phyloP scores from a whole-genome alignment of 208 protist genomes.

The Trypanosoma boissoni region DNA sequence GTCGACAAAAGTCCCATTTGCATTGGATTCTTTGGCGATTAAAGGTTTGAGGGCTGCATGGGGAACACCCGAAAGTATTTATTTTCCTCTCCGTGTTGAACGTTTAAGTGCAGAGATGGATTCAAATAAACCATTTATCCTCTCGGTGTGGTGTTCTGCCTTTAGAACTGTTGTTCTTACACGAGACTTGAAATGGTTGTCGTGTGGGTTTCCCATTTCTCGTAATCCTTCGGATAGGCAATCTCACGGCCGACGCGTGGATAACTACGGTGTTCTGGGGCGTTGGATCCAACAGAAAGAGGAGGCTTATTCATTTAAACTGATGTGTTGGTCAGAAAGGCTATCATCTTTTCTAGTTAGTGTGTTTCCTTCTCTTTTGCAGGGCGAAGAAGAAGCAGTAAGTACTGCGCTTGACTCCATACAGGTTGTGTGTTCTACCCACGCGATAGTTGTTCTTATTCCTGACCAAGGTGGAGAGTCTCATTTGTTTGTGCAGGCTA shows the following conservation, averaged over 20 bases:
- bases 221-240: conserved; percentile 7
- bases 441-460: conserved; percentile 14
- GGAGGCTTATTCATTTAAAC: conserved; percentile 18
- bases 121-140: conserved; percentile 21
- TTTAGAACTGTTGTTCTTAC: conserved; percentile 33
- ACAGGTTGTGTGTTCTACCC: conserved; percentile 6
- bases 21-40: conserved; percentile 52
- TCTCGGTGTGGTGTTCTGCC: conserved; percentile 26
- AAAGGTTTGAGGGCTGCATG: conserved; percentile 56
- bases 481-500: conserved; percentile 23
- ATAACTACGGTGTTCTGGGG: conserved; percentile 48
- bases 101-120: conserved; percentile 49
- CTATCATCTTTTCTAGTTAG: conserved; percentile 16
- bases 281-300: conserved; percentile 24
- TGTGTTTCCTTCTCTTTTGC: conserved; percentile 1
- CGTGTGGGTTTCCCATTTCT: conserved; percentile 25
- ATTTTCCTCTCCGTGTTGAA: conserved; percentile 64
- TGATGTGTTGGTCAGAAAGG: conserved; percentile 42
- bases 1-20: neutral
- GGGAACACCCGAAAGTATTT: conserved; percentile 52
- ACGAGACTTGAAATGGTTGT: conserved; percentile 34
- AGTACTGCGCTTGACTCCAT: neutral
- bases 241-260: conserved; percentile 9
- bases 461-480: neutral
- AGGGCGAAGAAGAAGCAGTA: neutral